Conservation (phyloP, 2,329 filamentous ascomycete genomes). For the Bipolaris sorokiniana region DNA sequence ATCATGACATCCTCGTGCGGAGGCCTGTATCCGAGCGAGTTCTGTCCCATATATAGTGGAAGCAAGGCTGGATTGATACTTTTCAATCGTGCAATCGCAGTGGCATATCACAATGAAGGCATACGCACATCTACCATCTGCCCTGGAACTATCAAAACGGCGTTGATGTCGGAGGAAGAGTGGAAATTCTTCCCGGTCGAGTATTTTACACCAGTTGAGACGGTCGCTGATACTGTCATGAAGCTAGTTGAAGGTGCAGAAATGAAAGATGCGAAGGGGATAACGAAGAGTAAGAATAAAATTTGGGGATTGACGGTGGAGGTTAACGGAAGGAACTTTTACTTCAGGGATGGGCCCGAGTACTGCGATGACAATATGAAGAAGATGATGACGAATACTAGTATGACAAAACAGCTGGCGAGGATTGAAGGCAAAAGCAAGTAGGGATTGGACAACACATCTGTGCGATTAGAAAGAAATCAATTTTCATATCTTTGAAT, state of each 20-base stretch:
- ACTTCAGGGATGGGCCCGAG: conserved; percentile 29
- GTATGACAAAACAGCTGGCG: conserved; percentile 36
- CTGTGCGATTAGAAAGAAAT: neutral
- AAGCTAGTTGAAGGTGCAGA: conserved; percentile 41
- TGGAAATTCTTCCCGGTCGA: conserved; percentile 46
- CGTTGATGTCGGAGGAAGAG: conserved; percentile 40
- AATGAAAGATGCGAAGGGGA: conserved; percentile 34
- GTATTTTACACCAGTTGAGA: conserved; percentile 43
- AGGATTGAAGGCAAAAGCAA: conserved; percentile 29
- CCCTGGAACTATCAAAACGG: conserved; percentile 48
- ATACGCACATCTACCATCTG: conserved; percentile 52
- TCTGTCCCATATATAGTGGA: conserved; percentile 37
- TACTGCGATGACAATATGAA: conserved; percentile 39
- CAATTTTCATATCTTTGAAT: conserved; percentile 33
- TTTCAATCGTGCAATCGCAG: conserved; percentile 49
- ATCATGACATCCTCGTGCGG: conserved; percentile 50
- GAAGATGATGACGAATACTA: conserved; percentile 39
- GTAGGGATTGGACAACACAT: conserved; percentile 2
- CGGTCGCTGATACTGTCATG: conserved; percentile 37
- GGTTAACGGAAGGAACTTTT: conserved; percentile 36
- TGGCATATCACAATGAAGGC: conserved; percentile 42
- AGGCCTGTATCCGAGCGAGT: conserved; percentile 47
- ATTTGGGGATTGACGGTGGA: conserved; percentile 40
- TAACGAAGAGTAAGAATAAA: conserved; percentile 24
- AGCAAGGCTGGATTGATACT: conserved; percentile 49